These are phyloP conservation scores for Russula griseocarnosa DNA, from an alignment of 768 basidiomycete genomes.

Conservation along the genomic window DNA sequence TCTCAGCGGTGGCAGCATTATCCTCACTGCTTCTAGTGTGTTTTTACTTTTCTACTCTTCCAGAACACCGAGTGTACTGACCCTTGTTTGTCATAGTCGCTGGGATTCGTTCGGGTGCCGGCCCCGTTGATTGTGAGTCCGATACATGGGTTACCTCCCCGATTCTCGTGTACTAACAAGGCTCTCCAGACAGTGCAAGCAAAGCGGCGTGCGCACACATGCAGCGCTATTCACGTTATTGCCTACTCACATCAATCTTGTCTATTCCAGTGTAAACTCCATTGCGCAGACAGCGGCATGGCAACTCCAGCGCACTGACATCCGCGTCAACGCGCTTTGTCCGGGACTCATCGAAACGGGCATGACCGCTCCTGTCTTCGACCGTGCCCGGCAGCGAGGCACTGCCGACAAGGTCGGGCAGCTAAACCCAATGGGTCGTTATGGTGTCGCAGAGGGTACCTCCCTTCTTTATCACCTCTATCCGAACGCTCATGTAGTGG, in stretches of 20 bases:
- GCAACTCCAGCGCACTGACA: conserved; percentile 74
- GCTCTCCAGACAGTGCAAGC: conserved; percentile 71
- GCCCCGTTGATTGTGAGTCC: conserved; percentile 70
- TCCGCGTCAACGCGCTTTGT: conserved; percentile 87
- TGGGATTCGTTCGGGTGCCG: conserved; percentile 78
- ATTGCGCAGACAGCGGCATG: conserved; percentile 80
- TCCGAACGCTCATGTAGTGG: conserved; percentile 10
- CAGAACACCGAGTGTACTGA: not conserved
- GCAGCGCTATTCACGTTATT: not conserved
- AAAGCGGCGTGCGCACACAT: conserved; percentile 75
- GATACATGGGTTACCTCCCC: not conserved
- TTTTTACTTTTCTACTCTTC: conserved; percentile 11
- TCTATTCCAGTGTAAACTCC: conserved; percentile 65
- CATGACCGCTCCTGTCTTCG: conserved; percentile 80
- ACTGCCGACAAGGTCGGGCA: conserved; percentile 73
- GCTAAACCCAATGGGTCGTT: conserved; percentile 78
- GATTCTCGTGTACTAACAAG: conserved; percentile 28
- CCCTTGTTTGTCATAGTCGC: conserved; percentile 50
- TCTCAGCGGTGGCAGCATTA: conserved; percentile 71
- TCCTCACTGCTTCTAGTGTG: conserved; percentile 80
- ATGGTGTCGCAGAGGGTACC: conserved; percentile 75
- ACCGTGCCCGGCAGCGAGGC: conserved; percentile 70
- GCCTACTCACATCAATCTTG: conserved; percentile 15
- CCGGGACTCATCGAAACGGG: conserved; percentile 92
- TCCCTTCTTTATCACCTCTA: conserved; percentile 10